phyloP scores from a whole-genome alignment of 2,329 filamentous ascomycete genomes.

The Colletotrichum zoysiae region DNA sequence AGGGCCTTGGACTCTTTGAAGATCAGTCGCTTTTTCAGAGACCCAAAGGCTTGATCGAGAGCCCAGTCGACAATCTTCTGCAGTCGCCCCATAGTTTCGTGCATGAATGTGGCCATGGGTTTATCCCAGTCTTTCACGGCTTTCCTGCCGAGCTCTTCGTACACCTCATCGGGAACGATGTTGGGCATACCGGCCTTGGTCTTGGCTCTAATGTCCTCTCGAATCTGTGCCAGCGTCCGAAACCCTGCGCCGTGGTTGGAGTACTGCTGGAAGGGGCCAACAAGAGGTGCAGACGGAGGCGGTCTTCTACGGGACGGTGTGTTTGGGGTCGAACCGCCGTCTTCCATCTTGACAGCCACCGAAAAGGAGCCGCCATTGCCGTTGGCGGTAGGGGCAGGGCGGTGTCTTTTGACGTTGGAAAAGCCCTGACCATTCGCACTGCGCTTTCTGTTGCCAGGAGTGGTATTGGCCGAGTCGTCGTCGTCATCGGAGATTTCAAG shows the following conservation, averaged over 20 bases:
- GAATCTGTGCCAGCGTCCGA: constrained; percentile 64
- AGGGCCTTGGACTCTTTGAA: constrained; percentile 61
- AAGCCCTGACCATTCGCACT: constrained; percentile 42
- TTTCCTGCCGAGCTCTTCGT: constrained; percentile 68
- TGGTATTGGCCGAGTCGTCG: constrained; percentile 44
- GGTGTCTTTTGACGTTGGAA: constrained; percentile 36
- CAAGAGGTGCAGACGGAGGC: constrained; percentile 32
- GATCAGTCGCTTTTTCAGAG: constrained; percentile 61
- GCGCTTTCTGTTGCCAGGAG: constrained; percentile 45
- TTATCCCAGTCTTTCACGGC: constrained; percentile 69
- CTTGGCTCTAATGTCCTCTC: constrained; percentile 65
- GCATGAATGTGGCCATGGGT: constrained; percentile 64
- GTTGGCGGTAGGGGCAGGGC: constrained; percentile 29
- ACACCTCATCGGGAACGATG: constrained; percentile 70
- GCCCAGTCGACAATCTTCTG: constrained; percentile 59
- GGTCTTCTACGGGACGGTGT: constrained; percentile 34
- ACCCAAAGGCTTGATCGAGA: constrained; percentile 61
- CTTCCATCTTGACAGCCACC: constrained; percentile 54
- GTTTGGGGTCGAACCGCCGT: constrained; percentile 35
- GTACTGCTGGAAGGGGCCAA: constrained; percentile 55
- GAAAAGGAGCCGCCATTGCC: constrained; percentile 40
- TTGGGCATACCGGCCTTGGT: constrained; percentile 70
- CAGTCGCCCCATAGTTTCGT: constrained; percentile 62
- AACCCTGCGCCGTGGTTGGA: constrained; percentile 55
- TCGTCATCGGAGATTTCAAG: constrained; percentile 57